Evolutionary conservation across 306 rosid genomes (phyloP), one percentile per base, ranked within the genome.

Genomic region (Prunus mongolica): DNA sequence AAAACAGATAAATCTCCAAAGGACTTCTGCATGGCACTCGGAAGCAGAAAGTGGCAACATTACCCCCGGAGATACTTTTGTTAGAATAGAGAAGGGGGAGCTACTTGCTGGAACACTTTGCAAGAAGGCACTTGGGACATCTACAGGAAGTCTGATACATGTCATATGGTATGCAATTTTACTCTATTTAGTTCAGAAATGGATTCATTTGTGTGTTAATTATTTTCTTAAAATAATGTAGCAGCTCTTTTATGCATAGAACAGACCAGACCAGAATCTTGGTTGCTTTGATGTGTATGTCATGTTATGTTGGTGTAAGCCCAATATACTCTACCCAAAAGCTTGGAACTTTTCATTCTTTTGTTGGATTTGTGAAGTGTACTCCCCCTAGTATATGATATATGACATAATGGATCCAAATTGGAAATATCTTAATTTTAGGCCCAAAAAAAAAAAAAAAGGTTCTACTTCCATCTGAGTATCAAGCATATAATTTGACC

Each of bases 71-170:
- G 99, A 95, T 84, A 95, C 99, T 0, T 66, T 86, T 66, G 97
- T 95, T 61, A 88, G 99, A 87, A 95, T 95, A 85, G 99, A 95
- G 51, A 95, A 91, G 71, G 99, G 99, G 74, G 99, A 95, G 67
- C 84, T 95, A 45, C 93, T 95, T 32, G 74, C 93, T 73, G 99
- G 99, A 72, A 92, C 99, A 71, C 96, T 95, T 25, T 95, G 99
- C 91, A 95, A 95, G 82, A 95, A 89, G 91, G 77, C 99, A 0
- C 93, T 95, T 57, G 99, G 99, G 83, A 84, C 99, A 50, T 91
- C 97, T 72, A 69, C 89, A 0, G 99, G 99, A 81, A 95, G 99
- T 95, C 99, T 95, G 61, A 90, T 95, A 82, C 99, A 95, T 69
- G 98, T 95, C 66, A 87, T 95, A 74, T 95, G 99, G 99, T 95